These are phyloP conservation scores for Picea glauca DNA, from an alignment of 75 land plant species.

Conservation along the genomic window DNA sequence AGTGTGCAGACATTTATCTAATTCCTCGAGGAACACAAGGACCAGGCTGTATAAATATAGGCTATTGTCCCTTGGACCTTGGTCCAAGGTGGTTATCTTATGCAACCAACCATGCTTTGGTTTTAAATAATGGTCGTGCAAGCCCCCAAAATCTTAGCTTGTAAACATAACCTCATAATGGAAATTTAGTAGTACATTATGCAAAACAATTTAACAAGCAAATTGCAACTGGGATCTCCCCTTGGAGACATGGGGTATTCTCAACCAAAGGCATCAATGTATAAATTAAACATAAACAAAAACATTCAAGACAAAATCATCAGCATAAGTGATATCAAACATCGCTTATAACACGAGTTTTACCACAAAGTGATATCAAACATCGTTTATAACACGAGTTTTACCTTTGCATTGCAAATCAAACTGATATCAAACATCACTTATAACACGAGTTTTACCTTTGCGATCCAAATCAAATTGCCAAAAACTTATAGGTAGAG, in stretches of 20 bases:
- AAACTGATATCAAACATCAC: no score
- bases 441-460: no score
- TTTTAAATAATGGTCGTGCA: slow-evolving; percentile 67
- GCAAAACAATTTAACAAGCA: slow-evolving; percentile 91
- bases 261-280: no score
- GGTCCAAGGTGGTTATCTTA: slow-evolving; percentile 97
- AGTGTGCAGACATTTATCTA: slow-evolving; percentile 77
- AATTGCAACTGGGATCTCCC: slow-evolving; percentile 72
- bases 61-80: slow-evolving; percentile 90
- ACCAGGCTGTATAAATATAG: slow-evolving; percentile 38
- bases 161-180: slow-evolving; percentile 76
- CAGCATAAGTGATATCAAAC: no score
- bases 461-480: no score
- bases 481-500: no score
- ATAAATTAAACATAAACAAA: no score
- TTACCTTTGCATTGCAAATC: no score
- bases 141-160: slow-evolving; percentile 88
- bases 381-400: no score
- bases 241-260: slow-evolving; percentile 84
- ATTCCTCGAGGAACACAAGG: slow-evolving; percentile 62
- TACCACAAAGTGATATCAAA: no score
- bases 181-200: slow-evolving; percentile 77
- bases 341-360: no score
- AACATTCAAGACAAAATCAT: no score
- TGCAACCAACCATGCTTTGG: slow-evolving; percentile 56